Evolutionary conservation across 768 basidiomycete genomes (phyloP).

Genomic region (Trametes punicea): DNA sequence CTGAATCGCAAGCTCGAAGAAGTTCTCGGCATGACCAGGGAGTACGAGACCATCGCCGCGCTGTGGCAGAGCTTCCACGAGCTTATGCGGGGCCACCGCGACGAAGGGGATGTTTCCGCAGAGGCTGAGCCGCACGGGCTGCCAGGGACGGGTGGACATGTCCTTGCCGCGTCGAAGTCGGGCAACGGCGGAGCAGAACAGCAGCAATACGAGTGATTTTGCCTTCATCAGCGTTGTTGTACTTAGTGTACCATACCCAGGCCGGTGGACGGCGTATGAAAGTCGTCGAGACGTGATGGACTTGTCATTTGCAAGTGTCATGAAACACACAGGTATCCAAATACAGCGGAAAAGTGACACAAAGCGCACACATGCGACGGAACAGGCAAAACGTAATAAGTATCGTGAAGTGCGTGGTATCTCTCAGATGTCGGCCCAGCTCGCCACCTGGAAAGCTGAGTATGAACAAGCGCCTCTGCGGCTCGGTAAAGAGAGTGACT

Average conservation of each 20-base stretch:
- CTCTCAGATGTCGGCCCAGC: conserved; percentile 37
- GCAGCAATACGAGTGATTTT: neutral
- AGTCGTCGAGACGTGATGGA: conserved; percentile 4
- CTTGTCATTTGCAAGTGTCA: conserved; percentile 19
- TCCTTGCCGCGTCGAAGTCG: conserved; percentile 36
- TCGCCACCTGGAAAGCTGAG: conserved; percentile 29
- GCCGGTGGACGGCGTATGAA: too few relatives aligned
- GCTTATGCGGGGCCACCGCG: conserved; percentile 53
- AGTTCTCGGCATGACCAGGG: conserved; percentile 86
- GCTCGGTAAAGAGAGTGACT: conserved; percentile 15
- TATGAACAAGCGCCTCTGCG: neutral
- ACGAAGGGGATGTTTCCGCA: conserved; percentile 23
- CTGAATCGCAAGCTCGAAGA: conserved; percentile 92
- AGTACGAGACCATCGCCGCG: conserved; percentile 84
- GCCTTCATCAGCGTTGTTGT: neutral
- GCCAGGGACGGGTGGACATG: conserved; percentile 73
- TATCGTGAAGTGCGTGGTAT: conserved; percentile 20
- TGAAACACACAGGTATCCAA: conserved; percentile 34
- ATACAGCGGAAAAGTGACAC: conserved; percentile 21
- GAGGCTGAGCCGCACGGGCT: conserved; percentile 35
- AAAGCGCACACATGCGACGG: conserved; percentile 20
- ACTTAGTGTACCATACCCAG: neutral
- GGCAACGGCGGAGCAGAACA: neutral
- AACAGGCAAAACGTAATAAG: conserved; percentile 25
- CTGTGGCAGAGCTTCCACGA: conserved; percentile 82